Evolutionary conservation across 192 early-diverging fungal genomes (phyloP).

Genomic region (Mortierella antarctica): DNA sequence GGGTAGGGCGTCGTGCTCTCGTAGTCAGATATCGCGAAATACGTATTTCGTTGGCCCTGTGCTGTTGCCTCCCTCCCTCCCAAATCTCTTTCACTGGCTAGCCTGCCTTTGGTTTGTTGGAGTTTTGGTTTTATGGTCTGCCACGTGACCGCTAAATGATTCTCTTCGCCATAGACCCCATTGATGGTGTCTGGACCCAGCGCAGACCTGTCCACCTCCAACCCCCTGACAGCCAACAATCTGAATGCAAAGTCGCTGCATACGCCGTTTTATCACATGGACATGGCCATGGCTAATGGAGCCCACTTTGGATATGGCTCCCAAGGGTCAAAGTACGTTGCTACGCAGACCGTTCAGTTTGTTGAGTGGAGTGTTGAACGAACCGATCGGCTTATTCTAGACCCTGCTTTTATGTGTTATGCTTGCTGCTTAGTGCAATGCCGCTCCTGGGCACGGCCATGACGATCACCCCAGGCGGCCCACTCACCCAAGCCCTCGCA

Average conservation of each 20-base stretch:
- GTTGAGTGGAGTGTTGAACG: neutral
- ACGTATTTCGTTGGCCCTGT: constrained; percentile 1
- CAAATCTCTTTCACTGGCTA: neutral
- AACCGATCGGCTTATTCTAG: neutral
- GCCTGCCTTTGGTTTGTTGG: constrained; percentile 25
- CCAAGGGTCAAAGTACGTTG: constrained; percentile 2
- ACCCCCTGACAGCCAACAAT: constrained; percentile 26
- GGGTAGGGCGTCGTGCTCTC: neutral
- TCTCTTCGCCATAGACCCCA: no score
- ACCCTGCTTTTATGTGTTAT: neutral
- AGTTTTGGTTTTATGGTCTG: constrained; percentile 35
- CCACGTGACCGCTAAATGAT: constrained; percentile 5
- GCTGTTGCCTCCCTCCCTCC: neutral
- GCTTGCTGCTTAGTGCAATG: constrained; percentile 4
- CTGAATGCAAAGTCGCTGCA: constrained; percentile 47
- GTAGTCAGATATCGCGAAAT: neutral
- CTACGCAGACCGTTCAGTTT: neutral
- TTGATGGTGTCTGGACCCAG: neutral
- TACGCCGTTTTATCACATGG: constrained; percentile 48
- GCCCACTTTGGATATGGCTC: constrained; percentile 19
- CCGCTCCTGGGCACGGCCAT: constrained; percentile 21
- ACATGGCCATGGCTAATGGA: constrained; percentile 17
- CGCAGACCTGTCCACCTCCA: constrained; percentile 14
- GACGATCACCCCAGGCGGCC: constrained; percentile 9
- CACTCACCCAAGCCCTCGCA: constrained; percentile 6